phyloP scores from a whole-genome alignment of 139 green algal genomes.

The Nannochloris sp. region DNA sequence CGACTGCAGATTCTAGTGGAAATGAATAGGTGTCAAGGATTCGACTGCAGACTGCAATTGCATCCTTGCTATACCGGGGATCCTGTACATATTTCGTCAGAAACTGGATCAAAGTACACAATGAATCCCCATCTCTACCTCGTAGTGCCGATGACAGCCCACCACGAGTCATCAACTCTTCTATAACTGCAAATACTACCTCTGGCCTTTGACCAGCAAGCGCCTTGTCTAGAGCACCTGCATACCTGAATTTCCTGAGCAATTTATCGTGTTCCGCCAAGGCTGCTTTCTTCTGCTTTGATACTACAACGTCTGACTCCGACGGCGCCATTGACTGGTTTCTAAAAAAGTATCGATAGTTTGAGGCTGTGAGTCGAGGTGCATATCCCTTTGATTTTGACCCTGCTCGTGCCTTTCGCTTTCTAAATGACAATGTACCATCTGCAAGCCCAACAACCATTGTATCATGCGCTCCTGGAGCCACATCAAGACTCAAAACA shows the following conservation, averaged over 20 bases:
- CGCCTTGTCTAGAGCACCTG: constrained; percentile 71
- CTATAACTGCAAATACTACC: constrained; percentile 62
- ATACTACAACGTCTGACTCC: constrained; percentile 46
- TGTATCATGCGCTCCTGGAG: constrained; percentile 40
- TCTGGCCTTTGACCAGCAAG: constrained; percentile 45
- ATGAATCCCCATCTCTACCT: constrained; percentile 32
- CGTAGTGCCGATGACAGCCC: constrained; percentile 53
- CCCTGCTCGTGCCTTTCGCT: constrained; percentile 12
- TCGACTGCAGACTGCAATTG: constrained; percentile 40
- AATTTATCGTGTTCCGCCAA: constrained; percentile 66
- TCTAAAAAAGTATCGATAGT: constrained; percentile 76
- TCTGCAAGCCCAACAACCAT: constrained; percentile 84
- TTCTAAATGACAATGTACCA: constrained; percentile 55
- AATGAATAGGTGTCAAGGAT: constrained; percentile 61
- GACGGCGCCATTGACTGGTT: constrained; percentile 49
- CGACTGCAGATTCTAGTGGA: constrained; percentile 11
- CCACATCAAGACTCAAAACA: constrained; percentile 63
- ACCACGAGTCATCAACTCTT: constrained; percentile 62
- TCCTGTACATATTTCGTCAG: constrained; percentile 35
- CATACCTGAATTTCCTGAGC: constrained; percentile 44
- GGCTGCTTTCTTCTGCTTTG: constrained; percentile 17
- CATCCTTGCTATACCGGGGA: constrained; percentile 46
- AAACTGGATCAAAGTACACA: constrained; percentile 59
- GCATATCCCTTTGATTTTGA: constrained; percentile 16
- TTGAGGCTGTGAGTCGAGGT: constrained; percentile 52